Evolutionary conservation across 2,329 filamentous ascomycete genomes (phyloP).

Genomic region (Sclerotinia glacialis): DNA sequence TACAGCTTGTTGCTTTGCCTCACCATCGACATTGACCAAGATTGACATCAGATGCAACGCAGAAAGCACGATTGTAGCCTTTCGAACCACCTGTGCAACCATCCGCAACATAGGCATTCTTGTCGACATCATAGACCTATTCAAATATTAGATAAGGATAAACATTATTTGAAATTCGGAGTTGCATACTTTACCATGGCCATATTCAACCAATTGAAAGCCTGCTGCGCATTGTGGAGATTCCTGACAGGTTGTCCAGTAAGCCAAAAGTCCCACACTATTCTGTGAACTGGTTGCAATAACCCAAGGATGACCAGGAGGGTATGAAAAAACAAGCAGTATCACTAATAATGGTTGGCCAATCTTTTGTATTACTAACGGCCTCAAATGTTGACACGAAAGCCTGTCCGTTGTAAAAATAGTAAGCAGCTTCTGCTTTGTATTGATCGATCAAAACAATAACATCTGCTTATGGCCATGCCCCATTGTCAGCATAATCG

Average conservation of each 20-base stretch:
- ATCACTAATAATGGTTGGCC: not conserved
- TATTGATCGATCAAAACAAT: not conserved
- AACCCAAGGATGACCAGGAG: not conserved
- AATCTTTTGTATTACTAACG: not conserved
- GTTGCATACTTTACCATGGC: not conserved
- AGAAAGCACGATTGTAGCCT: not conserved
- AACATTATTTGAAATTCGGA: not conserved
- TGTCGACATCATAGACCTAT: not conserved
- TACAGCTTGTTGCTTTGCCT: not conserved
- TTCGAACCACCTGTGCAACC: not conserved
- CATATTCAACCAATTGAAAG: not conserved
- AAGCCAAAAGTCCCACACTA: not conserved
- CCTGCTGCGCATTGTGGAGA: not conserved
- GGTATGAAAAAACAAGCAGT: not conserved
- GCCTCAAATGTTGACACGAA: conserved; percentile 1
- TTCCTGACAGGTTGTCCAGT: not conserved
- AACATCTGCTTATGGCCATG: not conserved
- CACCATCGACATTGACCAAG: not conserved
- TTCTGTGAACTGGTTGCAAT: not conserved
- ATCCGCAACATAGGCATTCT: not conserved
- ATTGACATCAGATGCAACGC: not conserved
- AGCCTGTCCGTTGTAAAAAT: not conserved
- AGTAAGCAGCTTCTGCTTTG: not conserved
- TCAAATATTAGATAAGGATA: not conserved
- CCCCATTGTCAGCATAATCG: not conserved